Evolutionary conservation across 148 eudicot species (phyloP), one percentile per base, ranked within the genome.

Genomic region (Rhododendron henanense): DNA sequence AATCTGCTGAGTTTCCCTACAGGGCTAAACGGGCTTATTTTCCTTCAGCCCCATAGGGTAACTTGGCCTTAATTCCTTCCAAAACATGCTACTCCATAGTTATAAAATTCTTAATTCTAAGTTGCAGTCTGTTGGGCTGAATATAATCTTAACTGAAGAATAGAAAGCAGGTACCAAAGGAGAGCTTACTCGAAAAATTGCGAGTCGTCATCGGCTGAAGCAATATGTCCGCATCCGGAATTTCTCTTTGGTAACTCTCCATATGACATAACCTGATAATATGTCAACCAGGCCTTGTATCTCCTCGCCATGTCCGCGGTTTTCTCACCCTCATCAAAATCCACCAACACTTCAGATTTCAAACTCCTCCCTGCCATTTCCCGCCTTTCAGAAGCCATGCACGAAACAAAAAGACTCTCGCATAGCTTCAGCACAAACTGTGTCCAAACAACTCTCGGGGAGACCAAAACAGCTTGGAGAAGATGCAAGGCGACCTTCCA

Each of bases 401-500:
- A 83, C 6, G 82, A 45, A 14, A 67, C 37, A 48, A 88, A 74
- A 11, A 90, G 18, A 78, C 82, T 86, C n/a, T 28, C 57, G 78
- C 90, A 92, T 19, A 89, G 77, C 61, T 89, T 88, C 2, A 93
- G 93, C 4, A 85, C 86, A 78, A 92, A 85, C 50, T 88, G 89
- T 13, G 79, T 69, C 63, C 59, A 67, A 11, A 92, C 89, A 57
- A 83, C 53, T 61, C 78, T 55, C 13, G 94, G 92, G 37, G 89
- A 87, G n/a, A n/a, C n/a, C n/a, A n/a, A n/a, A n/a, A n/a, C n/a
- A n/a, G 94, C 94, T 79, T 90, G 94, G 6, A 92, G 89, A 75
- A 92, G 91, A 91, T 92, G 92, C 37, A 84, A 44, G 0, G 93
- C 93, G 11, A 85, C 91, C 81, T 91, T 89, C 89, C 91, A 89